Base-by-base conservation (phyloP, 2,329 filamentous ascomycete species). In the Reticulascus tulasneorum region DNA sequence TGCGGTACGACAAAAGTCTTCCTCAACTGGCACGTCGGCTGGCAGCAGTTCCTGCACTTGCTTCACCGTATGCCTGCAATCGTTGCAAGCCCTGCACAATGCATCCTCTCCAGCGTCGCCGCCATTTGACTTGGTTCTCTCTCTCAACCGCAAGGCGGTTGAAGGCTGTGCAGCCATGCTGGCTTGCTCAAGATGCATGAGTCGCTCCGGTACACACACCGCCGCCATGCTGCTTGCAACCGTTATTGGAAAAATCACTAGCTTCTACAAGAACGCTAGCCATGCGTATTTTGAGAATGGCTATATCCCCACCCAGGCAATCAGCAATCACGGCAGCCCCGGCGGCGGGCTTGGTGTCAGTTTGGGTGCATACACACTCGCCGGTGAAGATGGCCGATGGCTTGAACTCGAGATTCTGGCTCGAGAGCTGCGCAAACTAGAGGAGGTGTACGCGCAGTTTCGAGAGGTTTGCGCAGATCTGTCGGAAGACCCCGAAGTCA, bases 181-280 rank as follows among this genome's bases (percentile, higher is more conserved):
- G 4, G 53, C 56, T 15, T 75, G 71, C 47, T 35, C 53, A 0
- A 54, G 55, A 17, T 75, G 71, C 49, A 64, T 71, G 55, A 61
- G 55, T 37, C 56, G 58, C 10, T 61, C 62, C 2, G 65, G 62
- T 3, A 63, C 59, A 4, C 63, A 68, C 30, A 70, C 68, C 2
- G 58, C 63, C 0, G 62, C 63, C 6, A 73, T 72, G 69, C 58
- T 74, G 0, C 56, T 73, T n/a, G 67, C 64, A 0, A 72, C 69
- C 0, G 56, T 73, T 15, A 63, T 75, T 13, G 63, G 63, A 31
- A 68, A 71, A 47, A 64, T 71, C 29, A 64, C 67, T 2, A 64
- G 60, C 2, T 62, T 69, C 34, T 73, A 73, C 51, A 64, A 62
- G 38, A 58, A 56, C 13, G 66, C 63, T 3, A 62, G 58, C 9